Evolutionary conservation across 805 yeast species (phyloP).

Genomic region (Pichia kluyveri): DNA sequence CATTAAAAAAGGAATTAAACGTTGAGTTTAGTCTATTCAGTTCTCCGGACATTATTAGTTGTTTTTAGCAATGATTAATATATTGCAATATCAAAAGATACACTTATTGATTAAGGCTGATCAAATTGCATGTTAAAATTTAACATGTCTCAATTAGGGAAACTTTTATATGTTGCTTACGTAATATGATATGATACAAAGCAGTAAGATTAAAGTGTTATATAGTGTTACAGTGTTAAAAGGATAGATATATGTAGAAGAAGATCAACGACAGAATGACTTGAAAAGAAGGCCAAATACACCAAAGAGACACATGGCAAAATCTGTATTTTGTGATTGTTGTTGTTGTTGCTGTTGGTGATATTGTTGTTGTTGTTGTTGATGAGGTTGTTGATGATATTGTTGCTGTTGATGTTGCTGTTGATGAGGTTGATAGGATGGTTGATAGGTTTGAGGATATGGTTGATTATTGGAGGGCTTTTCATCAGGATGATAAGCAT

Average conservation of each 20-base stretch:
- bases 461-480: constrained; percentile 20
- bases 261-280: not conserved
- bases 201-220: too few species aligned
- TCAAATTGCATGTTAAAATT: too few species aligned
- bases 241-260: not conserved
- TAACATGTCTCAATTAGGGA: too few species aligned
- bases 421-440: constrained; percentile 20
- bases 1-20: not conserved
- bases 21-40: not conserved
- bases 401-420: constrained; percentile 20
- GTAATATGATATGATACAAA: too few species aligned
- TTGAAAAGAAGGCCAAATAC: not conserved
- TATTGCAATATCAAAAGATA: too few species aligned
- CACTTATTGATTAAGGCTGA: too few species aligned
- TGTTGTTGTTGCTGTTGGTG: constrained; percentile 19
- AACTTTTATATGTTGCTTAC: too few species aligned
- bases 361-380: constrained; percentile 26
- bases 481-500: constrained; percentile 10
- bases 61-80: too few species aligned
- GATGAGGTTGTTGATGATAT: constrained; percentile 19
- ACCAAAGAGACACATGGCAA: not conserved
- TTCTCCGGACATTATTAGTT: not conserved
- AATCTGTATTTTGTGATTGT: constrained; percentile 12
- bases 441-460: constrained; percentile 25
- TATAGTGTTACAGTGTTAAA: too few species aligned